These are phyloP conservation scores for Xerocomus amazonicus DNA, from an alignment of 1,284 basidiomycete species.

Conservation along the genomic window DNA sequence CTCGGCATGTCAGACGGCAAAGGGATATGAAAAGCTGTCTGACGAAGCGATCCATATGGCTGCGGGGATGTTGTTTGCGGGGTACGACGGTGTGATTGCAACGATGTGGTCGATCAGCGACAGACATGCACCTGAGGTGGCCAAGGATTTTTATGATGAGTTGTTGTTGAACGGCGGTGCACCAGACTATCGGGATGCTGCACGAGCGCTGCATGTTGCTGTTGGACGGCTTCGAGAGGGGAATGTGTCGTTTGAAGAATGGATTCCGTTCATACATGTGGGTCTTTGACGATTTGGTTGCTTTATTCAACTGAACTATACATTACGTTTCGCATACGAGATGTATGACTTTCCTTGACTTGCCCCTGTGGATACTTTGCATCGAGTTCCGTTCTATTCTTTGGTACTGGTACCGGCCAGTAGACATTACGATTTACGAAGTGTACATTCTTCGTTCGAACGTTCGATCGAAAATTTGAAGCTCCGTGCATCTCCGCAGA, in stretches of 20 bases:
- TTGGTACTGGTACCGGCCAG: too few species aligned
- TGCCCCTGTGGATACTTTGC: too few species aligned
- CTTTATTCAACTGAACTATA: neutral
- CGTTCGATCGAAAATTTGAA: too few species aligned
- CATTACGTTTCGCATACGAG: neutral
- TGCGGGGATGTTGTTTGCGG: neutral
- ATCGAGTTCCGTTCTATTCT: too few species aligned
- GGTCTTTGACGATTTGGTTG: neutral
- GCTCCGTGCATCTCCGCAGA: too few species aligned
- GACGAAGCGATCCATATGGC: too few species aligned
- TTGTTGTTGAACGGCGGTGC: neutral
- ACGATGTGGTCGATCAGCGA: neutral
- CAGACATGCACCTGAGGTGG: neutral
- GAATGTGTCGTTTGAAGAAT: neutral
- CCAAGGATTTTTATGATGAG: neutral
- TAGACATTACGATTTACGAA: too few species aligned
- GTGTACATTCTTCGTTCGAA: too few species aligned
- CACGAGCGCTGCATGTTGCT: neutral
- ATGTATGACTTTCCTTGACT: too few species aligned
- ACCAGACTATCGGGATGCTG: neutral
- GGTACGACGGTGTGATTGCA: neutral
- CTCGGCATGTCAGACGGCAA: neutral
- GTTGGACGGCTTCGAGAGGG: neutral
- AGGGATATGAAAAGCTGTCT: neutral
- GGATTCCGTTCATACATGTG: neutral